Base-by-base conservation (phyloP, 306 rosid species). In the Rosa multiflora region DNA sequence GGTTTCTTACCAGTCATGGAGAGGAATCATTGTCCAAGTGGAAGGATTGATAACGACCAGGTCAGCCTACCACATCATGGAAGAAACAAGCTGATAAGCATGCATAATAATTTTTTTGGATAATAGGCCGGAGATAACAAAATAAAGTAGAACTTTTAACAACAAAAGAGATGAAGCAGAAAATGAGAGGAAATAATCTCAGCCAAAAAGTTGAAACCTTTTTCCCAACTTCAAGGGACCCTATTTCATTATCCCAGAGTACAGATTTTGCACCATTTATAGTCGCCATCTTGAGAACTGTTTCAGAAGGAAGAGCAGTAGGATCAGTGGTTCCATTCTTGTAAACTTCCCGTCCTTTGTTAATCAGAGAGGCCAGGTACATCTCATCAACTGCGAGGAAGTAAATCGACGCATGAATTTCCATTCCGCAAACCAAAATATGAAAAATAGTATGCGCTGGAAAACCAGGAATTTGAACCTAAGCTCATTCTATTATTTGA, bases 401-500 rank as follows among this genome's bases (percentile, higher is more conserved):
- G 46, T 68, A 76, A 79, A 82, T 79, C 58, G 73, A 78, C 39
- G 5, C 82, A 85, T 72, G 58, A 71, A 68, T 39, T 78, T 62
- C 61, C 73, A 70, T 18, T 4, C 39, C 47, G 8, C 66, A 79
- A 46, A 75, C 13, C 47, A 8, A 18, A 1, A 61, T 42, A 70
- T 35, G 44, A 20, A 55, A 55, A 40, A 67, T 29, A 37, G 74
- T 43, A 15, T 74, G 74, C 42, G 74, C 63, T 56, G 53, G 67
- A 70, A 47, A 71, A 56, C 56, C 20, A 49, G 26, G 70, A 53
- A 35, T 76, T 78, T 14, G 42, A 78, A 93, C 97, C 91, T 43
- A 92, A 89, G 93, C 93, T 92, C 94, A 94, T 94, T 88, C 96
- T 89, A 49, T 90, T 94, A 86, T 94, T 94, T 76, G 98, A 90